phyloP scores from a whole-genome alignment of 495 filamentous ascomycete genomes.

The Penicillium maclennaniae region DNA sequence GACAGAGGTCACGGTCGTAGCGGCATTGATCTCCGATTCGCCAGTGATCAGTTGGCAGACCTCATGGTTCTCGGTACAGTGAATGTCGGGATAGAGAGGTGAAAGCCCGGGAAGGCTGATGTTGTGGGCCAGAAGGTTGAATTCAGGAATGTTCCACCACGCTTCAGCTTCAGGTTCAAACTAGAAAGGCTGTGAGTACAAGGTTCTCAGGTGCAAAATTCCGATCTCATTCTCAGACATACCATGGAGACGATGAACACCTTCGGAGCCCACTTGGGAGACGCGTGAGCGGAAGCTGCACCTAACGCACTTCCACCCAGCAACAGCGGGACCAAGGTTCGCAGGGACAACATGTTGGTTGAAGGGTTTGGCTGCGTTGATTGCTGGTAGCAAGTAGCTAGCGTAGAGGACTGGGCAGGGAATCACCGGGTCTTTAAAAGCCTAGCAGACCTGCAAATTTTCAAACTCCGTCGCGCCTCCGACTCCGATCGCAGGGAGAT shows the following conservation, averaged over 20 bases:
- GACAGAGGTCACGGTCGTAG: slow-evolving; percentile 56
- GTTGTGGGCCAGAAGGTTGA: slow-evolving; percentile 59
- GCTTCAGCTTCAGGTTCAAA: slow-evolving; percentile 63
- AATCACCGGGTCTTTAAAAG: not conserved
- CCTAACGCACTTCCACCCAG: slow-evolving; percentile 13
- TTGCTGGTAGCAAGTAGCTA: not conserved
- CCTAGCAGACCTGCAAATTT: not conserved
- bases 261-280: slow-evolving; percentile 52
- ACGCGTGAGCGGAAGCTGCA: slow-evolving; percentile 4
- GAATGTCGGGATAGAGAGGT: slow-evolving; percentile 58
- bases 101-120: slow-evolving; percentile 65
- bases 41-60: slow-evolving; percentile 61
- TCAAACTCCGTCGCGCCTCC: not conserved
- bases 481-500: not conserved
- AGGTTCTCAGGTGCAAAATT: not conserved
- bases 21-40: slow-evolving; percentile 71
- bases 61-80: slow-evolving; percentile 55
- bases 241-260: slow-evolving; percentile 71
- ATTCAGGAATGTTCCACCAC: slow-evolving; percentile 62
- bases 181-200: slow-evolving; percentile 28
- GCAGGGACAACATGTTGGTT: slow-evolving; percentile 10
- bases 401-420: not conserved
- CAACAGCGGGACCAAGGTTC: slow-evolving; percentile 15
- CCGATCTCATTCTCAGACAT: slow-evolving; percentile 8
- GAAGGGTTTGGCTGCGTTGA: not conserved